Base-by-base conservation (phyloP, 352 stramenopile species). In the Phytophthora citricola region DNA sequence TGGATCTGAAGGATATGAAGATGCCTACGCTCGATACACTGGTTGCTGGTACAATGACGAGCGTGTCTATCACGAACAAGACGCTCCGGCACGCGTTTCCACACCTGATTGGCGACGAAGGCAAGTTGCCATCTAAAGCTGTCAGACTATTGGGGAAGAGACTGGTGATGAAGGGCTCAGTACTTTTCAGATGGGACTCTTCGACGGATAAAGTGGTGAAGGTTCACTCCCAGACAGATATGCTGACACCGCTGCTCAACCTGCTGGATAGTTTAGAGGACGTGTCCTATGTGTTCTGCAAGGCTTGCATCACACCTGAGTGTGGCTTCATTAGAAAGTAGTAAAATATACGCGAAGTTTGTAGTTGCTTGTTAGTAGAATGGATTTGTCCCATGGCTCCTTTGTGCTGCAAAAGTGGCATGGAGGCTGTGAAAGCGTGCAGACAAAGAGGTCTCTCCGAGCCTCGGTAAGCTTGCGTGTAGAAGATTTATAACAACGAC, bases 241-340 rank as follows among this genome's bases (percentile, higher is more conserved):
- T 64, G 32, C 8, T 63, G 11, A 55, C 29, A 3, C 55, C 55
- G 24, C 31, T 55, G 24, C 15, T 63, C 5, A 43, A 12, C 32
- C n/a, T 63, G 32, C 29, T 62, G 2, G 31, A 29, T 7, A 39
- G 32, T 47, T 22, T 62, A 36, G 43, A 62, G 7, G 54, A 44
- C 12, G 43, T 49, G 7, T 47, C 5, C 20, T 43, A 26, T n/a
- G 55, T 47, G 3, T 54, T 63, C 15, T 43, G 2, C 8, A 43
- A 43, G 14, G 38, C 38, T 43, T 3, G 12, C 5, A 22, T 43
- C 14, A 43, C 38, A 22, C n/a, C n/a, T n/a, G n/a, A n/a, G n/a
- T n/a, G n/a, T n/a, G n/a, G n/a, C 38, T 43, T 43, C n/a, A 20
- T 43, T 26, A 26, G 24, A 3, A 26, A 26, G 24, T 1, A 26